Conservation (phyloP, 1,284 basidiomycete species). For the Cryptococcus sp. region DNA sequence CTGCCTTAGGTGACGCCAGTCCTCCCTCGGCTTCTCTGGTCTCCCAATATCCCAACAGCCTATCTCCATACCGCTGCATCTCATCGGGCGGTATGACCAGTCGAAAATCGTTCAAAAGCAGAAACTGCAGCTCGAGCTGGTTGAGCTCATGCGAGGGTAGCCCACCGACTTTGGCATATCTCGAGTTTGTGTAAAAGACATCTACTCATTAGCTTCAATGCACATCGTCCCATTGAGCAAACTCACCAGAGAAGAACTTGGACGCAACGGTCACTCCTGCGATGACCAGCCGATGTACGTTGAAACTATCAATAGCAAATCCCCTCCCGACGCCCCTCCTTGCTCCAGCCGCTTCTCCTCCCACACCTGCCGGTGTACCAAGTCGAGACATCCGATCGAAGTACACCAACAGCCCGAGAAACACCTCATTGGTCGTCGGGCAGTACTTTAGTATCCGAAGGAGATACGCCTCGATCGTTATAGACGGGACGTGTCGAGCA, state of each 20-base stretch:
- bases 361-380: constrained; percentile 33
- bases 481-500: constrained; percentile 90
- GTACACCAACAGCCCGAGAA: constrained; percentile 87
- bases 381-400: constrained; percentile 72
- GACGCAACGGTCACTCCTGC: constrained; percentile 96
- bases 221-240: no score
- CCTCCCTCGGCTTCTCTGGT: constrained; percentile 21
- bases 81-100: constrained; percentile 82
- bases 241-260: constrained; percentile 80
- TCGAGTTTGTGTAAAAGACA: constrained; percentile 98
- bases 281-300: constrained; percentile 92
- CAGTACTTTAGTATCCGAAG: constrained; percentile 96
- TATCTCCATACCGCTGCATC: constrained; percentile 91
- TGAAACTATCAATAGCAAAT: constrained; percentile 95
- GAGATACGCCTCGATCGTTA: constrained; percentile 90
- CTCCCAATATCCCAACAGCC: constrained; percentile 58
- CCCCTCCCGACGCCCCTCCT: constrained; percentile 44
- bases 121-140: constrained; percentile 92
- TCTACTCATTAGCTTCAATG: constrained; percentile 49
- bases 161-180: constrained; percentile 97
- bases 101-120: constrained; percentile 91
- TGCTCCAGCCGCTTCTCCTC: constrained; percentile 24
- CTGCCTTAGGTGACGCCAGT: background rate
- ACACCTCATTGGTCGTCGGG: constrained; percentile 96
- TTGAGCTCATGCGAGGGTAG: constrained; percentile 91